Conservation (phyloP, 225 moss, liverwort and hornwort species). For the Marchantia paleacea region DNA sequence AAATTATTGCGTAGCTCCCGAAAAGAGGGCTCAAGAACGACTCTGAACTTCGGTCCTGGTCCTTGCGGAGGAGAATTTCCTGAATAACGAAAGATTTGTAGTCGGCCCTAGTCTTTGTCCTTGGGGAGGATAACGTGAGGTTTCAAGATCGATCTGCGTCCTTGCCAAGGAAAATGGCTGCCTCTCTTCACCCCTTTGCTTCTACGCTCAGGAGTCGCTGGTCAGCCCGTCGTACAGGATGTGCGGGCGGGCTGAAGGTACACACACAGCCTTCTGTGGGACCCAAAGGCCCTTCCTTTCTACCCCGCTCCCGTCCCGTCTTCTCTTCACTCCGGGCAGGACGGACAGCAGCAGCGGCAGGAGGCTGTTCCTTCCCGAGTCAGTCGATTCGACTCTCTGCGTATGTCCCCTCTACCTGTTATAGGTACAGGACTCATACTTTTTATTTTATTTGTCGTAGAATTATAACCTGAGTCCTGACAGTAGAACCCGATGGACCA, state of each 20-base stretch:
- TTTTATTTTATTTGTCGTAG: too few species aligned
- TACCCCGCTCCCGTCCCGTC: background rate
- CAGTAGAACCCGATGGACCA: too few species aligned
- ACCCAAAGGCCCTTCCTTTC: background rate
- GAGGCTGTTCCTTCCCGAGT: background rate
- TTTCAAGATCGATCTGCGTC: background rate
- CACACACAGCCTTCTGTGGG: background rate
- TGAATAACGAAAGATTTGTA: background rate
- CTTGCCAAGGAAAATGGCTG: background rate
- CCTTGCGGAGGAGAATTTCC: background rate
- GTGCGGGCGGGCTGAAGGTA: background rate
- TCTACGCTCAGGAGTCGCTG: background rate
- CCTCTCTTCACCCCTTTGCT: background rate
- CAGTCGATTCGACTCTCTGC: background rate
- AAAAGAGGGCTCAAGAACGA: background rate
- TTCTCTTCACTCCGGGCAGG: background rate
- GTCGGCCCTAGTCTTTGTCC: background rate
- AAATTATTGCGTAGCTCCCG: background rate
- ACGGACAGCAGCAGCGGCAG: background rate
- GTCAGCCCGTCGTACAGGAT: background rate
- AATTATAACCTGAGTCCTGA: too few species aligned
- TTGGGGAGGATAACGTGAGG: background rate
- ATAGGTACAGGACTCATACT: background rate
- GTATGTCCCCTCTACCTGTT: background rate
- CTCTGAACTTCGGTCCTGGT: background rate